phyloP scores from a whole-genome alignment of 2,329 filamentous ascomycete genomes.

The Penicillium sp. region DNA sequence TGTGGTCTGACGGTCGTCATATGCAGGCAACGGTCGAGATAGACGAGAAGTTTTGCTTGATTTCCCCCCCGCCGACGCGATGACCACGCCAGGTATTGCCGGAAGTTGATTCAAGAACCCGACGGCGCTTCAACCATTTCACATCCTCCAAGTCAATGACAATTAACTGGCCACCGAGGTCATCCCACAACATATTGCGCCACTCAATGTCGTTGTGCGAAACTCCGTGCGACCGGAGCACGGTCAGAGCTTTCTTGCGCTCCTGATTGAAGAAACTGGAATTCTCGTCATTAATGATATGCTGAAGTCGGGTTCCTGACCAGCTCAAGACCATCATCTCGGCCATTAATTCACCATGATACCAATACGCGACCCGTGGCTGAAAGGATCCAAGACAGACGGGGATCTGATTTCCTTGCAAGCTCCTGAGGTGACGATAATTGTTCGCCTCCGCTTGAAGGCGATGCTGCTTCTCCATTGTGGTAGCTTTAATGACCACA shows the following conservation, averaged over 20 bases:
- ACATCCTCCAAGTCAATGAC: slow-evolving; percentile 30
- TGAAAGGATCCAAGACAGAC: slow-evolving; percentile 27
- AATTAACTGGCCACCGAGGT: slow-evolving; percentile 13
- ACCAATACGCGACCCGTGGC: slow-evolving; percentile 24
- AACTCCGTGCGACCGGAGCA: slow-evolving; percentile 19
- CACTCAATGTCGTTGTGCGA: slow-evolving; percentile 23
- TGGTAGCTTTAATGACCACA: slow-evolving; percentile 31
- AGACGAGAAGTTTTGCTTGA: slow-evolving; percentile 44
- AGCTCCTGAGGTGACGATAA: slow-evolving; percentile 22
- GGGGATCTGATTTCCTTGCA: slow-evolving; percentile 29
- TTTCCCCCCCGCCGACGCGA: slow-evolving; percentile 43
- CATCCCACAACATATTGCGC: slow-evolving; percentile 32
- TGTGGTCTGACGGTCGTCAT: neutral
- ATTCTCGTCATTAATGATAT: neutral
- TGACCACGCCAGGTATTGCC: slow-evolving; percentile 11
- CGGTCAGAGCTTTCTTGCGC: slow-evolving; percentile 17
- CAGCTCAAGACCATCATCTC: slow-evolving; percentile 23
- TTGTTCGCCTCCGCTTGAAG: slow-evolving; percentile 27
- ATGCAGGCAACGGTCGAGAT: neutral
- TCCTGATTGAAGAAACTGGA: slow-evolving; percentile 12
- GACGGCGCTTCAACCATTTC: slow-evolving; percentile 20
- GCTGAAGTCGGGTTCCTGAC: slow-evolving; percentile 15
- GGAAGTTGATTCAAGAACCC: slow-evolving; percentile 16
- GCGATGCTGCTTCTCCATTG: slow-evolving; percentile 19
- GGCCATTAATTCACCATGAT: slow-evolving; percentile 23